These are phyloP conservation scores for Fusarium sp. DNA, from an alignment of 2,329 filamentous ascomycete genomes.

Conservation along the genomic window DNA sequence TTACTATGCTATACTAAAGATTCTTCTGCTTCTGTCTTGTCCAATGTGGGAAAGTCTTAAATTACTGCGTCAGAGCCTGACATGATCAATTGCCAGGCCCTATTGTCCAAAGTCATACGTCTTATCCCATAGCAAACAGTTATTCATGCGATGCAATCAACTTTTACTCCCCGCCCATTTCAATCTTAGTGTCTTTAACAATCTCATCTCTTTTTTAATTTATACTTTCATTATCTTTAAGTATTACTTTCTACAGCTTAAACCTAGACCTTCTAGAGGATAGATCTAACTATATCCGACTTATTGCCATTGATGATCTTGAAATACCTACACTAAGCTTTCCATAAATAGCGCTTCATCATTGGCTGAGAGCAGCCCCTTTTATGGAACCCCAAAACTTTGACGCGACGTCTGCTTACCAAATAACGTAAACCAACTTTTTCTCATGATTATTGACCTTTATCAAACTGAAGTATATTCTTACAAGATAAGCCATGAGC, in stretches of 20 bases:
- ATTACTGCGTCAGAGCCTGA: neutral
- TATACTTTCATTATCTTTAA: no score
- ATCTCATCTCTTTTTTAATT: no score
- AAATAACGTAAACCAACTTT: neutral
- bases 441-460: neutral
- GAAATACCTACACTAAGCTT: no score
- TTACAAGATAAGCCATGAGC: neutral
- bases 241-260: neutral
- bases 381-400: neutral
- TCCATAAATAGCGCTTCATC: rapidly evolving
- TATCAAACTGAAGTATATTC: neutral
- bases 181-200: rapidly evolving
- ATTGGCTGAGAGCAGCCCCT: neutral
- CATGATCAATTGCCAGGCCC: neutral
- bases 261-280: rapidly evolving
- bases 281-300: neutral
- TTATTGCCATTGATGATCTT: neutral
- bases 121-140: no score
- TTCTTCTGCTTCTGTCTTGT: neutral
- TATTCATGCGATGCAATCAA: rapidly evolving
- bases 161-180: rapidly evolving
- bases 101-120: neutral
- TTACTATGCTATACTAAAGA: rapidly evolving
- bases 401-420: neutral
- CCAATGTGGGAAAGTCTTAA: neutral